Evolutionary conservation across 2,329 filamentous ascomycete genomes (phyloP).

Genomic region (Fusarium illudens): DNA sequence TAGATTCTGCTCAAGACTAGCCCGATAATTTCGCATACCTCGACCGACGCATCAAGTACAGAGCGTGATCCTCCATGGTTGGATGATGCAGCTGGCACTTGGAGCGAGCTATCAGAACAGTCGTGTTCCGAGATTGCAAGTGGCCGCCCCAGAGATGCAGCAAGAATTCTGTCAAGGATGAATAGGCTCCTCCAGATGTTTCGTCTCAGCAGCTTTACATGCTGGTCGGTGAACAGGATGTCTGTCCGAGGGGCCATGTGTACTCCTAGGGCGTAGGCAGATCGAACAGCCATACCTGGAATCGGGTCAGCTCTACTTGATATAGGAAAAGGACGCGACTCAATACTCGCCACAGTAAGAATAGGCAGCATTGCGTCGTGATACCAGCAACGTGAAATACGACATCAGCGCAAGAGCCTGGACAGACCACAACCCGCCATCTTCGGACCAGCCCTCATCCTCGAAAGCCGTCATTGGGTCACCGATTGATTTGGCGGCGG

Average conservation of each 20-base stretch:
- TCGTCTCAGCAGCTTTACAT: constrained; percentile 57
- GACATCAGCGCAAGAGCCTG: constrained; percentile 71
- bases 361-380: constrained; percentile 70
- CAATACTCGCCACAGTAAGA: constrained; percentile 62
- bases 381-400: constrained; percentile 68
- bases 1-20: constrained; percentile 68
- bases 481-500: constrained; percentile 63
- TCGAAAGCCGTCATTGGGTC: constrained; percentile 56
- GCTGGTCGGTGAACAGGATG: constrained; percentile 58
- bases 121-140: constrained; percentile 69
- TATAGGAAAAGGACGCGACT: neutral
- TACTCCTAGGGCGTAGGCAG: constrained; percentile 68
- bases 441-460: neutral
- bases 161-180: constrained; percentile 69
- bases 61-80: neutral
- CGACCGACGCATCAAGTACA: constrained; percentile 62
- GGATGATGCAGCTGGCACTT: neutral
- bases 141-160: constrained; percentile 69
- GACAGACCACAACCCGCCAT: constrained; percentile 71
- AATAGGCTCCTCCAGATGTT: constrained; percentile 73
- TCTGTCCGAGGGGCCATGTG: constrained; percentile 66
- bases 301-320: constrained; percentile 11
- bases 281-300: constrained; percentile 69
- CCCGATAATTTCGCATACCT: constrained; percentile 66
- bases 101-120: constrained; percentile 61